Evolutionary conservation across 441 rosid species (phyloP).

Genomic region (Geranium incanum): DNA sequence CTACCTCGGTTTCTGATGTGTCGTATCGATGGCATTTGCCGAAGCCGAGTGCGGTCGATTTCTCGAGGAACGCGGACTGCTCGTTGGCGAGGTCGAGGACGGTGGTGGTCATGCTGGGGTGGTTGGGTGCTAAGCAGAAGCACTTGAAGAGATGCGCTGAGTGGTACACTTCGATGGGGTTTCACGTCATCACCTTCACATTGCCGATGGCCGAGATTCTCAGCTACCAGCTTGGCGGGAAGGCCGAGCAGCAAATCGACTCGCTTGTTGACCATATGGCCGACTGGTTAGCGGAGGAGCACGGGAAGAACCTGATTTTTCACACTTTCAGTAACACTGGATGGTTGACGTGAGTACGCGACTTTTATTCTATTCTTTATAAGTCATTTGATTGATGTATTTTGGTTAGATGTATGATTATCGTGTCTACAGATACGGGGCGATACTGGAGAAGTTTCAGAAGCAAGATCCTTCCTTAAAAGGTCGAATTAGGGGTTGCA

Average conservation of each 20-base stretch:
- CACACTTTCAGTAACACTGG: slow-evolving; percentile 98
- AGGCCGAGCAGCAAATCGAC: slow-evolving; percentile 72
- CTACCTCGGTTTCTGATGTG: slow-evolving; percentile 43
- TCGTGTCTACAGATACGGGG: slow-evolving; percentile 59
- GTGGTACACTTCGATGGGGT: slow-evolving; percentile 84
- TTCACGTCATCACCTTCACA: slow-evolving; percentile 84
- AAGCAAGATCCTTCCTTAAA: slow-evolving; percentile 58
- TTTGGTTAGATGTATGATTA: slow-evolving; percentile 11
- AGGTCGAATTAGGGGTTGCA: slow-evolving; percentile 72
- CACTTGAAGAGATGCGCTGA: slow-evolving; percentile 86
- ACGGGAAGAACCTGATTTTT: slow-evolving; percentile 74
- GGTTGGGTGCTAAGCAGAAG: slow-evolving; percentile 96
- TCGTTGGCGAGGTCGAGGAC: slow-evolving; percentile 58
- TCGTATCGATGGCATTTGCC: slow-evolving; percentile 92
- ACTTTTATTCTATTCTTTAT: background rate
- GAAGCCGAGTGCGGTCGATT: slow-evolving; percentile 44
- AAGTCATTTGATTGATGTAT: slow-evolving; percentile 15
- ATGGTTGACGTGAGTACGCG: slow-evolving; percentile 68
- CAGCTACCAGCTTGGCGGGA: slow-evolving; percentile 81
- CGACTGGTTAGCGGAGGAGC: slow-evolving; percentile 88
- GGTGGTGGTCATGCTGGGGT: slow-evolving; percentile 84
- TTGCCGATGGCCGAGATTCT: slow-evolving; percentile 78
- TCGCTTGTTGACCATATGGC: slow-evolving; percentile 76
- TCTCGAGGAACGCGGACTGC: slow-evolving; percentile 48
- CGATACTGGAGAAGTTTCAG: slow-evolving; percentile 75